Evolutionary conservation across 2,329 filamentous ascomycete genomes (phyloP).

Genomic region (Calonectria montana): DNA sequence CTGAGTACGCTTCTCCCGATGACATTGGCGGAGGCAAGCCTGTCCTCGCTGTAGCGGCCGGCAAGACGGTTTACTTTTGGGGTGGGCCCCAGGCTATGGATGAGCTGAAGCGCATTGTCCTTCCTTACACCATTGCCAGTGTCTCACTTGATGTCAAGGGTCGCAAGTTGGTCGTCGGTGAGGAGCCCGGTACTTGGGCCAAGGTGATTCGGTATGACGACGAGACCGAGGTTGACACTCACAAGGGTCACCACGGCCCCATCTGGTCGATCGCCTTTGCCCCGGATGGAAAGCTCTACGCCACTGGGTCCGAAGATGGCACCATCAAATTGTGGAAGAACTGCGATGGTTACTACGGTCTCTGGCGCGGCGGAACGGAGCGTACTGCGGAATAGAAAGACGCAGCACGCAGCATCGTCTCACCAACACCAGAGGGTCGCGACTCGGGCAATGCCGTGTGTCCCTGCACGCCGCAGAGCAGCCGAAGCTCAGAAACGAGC

Average conservation of each 20-base stretch:
- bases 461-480: slow-evolving; percentile 23
- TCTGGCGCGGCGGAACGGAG: slow-evolving; percentile 67
- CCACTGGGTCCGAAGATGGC: slow-evolving; percentile 95
- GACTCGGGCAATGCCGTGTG: slow-evolving; percentile 19
- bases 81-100: slow-evolving; percentile 77
- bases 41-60: slow-evolving; percentile 90
- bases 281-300: slow-evolving; percentile 95
- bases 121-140: slow-evolving; percentile 88
- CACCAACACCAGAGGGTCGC: slow-evolving; percentile 28
- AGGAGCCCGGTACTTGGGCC: slow-evolving; percentile 96
- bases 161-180: slow-evolving; percentile 88
- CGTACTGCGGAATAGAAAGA: slow-evolving; percentile 52
- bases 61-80: slow-evolving; percentile 94
- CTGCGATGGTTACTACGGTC: slow-evolving; percentile 72
- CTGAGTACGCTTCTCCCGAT: slow-evolving; percentile 65
- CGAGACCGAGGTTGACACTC: slow-evolving; percentile 85
- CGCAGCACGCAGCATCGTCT: slow-evolving; percentile 37
- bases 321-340: slow-evolving; percentile 94
- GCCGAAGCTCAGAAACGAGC: slow-evolving; percentile 26
- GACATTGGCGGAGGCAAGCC: slow-evolving; percentile 76
- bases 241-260: slow-evolving; percentile 96
- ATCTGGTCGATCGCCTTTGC: slow-evolving; percentile 97
- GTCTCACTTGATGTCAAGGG: slow-evolving; percentile 87
- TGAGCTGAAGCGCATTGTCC: slow-evolving; percentile 81
- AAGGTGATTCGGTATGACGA: slow-evolving; percentile 91